Evolutionary conservation across 2,329 filamentous ascomycete species (phyloP), one percentile per base, ranked within the genome.

Genomic region (Periconia macrospinosa): DNA sequence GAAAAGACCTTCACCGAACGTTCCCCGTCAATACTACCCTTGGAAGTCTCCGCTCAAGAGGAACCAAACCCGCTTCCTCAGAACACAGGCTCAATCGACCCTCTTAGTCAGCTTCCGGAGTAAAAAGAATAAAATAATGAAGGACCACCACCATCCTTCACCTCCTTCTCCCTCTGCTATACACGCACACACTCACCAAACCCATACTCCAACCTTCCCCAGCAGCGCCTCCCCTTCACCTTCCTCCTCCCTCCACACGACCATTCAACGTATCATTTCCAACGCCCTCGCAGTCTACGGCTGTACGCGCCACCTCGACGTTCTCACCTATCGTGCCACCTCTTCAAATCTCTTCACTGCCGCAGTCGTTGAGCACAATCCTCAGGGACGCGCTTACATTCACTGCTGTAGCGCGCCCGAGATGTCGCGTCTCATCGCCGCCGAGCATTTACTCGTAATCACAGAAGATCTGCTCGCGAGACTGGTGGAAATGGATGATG

Each of bases 291-390:
- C 68, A 33, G 72, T 73, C 48, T 73, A 72, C 62, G 70, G 70
- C 33, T 55, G 67, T 46, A 67, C 62, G 55, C 69, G 70, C 37
- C 62, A 57, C 59, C 67, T 73, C 61, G 70, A 73, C 60, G 59
- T 71, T 51, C 66, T 73, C 61, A 71, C 65, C 56, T 72, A 65
- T 64, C 65, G 67, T 20, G 62, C 63, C 47, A 67, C 65, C 56
- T 70, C 66, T 37, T 67, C 66, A 54, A 63, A 62, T 59, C 69
- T 63, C 60, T 69, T 68, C 55, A 67, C 59, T 49, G 70, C 69
- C 57, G 69, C 67, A 53, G 70, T 72, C 57, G 66, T 73, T 56
- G 70, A 73, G 56, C 70, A 73, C 62, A 69, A 67, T 60, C 65
- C 65, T 41, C 64, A 57, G 47, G 68, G 65, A 62, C 68, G 64